Evolutionary conservation across 805 yeast species (phyloP), one percentile per base, ranked within the genome.

Genomic region (Ascoidea rubescens): DNA sequence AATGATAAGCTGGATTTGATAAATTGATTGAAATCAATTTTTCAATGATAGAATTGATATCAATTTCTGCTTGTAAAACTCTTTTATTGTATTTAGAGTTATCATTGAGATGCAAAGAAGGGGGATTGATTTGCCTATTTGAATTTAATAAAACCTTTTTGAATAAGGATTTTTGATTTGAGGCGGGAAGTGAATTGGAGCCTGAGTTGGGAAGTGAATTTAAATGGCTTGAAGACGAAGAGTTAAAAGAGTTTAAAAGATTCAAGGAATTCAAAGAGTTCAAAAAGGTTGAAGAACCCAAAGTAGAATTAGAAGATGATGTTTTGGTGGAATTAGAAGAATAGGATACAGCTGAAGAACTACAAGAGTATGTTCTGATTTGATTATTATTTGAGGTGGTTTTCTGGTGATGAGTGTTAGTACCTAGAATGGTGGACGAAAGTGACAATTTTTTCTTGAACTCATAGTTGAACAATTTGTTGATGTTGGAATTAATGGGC

Each of bases 21-120:
- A 52, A 46, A 5, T 55, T 55, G 12, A 55, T 52, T 46, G 54
- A 56, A 31, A 55, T 52, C 8, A 55, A 48, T 30, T 50, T 50
- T 47, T 55, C 58, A 31, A 55, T 54, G 31, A 55, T 51, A 5
- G 56, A 53, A 48, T 55, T 56, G 31, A 55, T 54, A 28, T 55
- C 58, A 28, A 54, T 48, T 30, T 55, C 58, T 21, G 50, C 45
- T 30, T 47, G 55, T 12, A 54, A 47, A n/a, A 55, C 55, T 32
- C 54, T 55, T 45, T 50, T 53, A 31, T 55, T 55, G 46, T 50
- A 55, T 28, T 51, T 52, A 10, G 58, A 56, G 45, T 55, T 55
- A 45, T 55, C 43, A 37, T 37, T 37, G 14, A 37, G 8, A 37
- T 37, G 43, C 28, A 21, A 21, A 21, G 28, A 21, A 21, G 28